Evolutionary conservation across 2,329 filamentous ascomycete genomes (phyloP), one percentile per base, ranked within the genome.

Genomic region (Ophiocordyceps camponoti-rufipedis): DNA sequence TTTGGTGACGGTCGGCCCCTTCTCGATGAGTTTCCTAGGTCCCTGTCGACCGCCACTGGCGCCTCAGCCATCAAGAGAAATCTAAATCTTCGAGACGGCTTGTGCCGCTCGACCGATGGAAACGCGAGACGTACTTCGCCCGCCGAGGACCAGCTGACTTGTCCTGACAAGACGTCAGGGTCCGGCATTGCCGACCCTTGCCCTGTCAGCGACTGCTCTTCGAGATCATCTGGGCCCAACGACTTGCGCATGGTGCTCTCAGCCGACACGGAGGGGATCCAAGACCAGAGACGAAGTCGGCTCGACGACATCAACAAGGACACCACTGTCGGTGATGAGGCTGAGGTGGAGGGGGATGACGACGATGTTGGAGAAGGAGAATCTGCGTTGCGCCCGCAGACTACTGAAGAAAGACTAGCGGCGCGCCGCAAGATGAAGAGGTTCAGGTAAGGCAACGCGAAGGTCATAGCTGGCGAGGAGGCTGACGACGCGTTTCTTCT

Each of bases 401-500:
- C 69, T 9, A 69, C 68, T 19, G 74, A 74, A 29, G 76, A 78
- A 57, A 68, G 70, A 47, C 69, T 68, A 33, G 75, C 68, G 47
- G 74, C 69, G 53, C 65, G 72, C 45, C 70, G 72, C 50, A 82
- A 80, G 59, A 80, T 80, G 83, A 89, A 89, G 69, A 72, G 85
- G 47, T 89, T 89, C 58, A 75, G 82, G 81, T 85, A 40, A 2
- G 2, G 10, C 14, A 5, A n/a, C 16, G 14, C 14, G 28, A 31
- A 9, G 31, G 29, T 28, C 10, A 5, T 14, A 40, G n/a, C 33
- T 6, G 33, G 9, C 33, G 13, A 38, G 33, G 33, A 48, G 48
- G n/a, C 18, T 45, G 52, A 66, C 54, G 52, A 66, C 54, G 31
- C 18, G 43, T 43, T 29, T 33, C 12, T n/a, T 5, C 5, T 23